These are phyloP conservation scores for Neonectria hederae DNA, from an alignment of 2,329 filamentous ascomycete genomes.

Conservation along the genomic window DNA sequence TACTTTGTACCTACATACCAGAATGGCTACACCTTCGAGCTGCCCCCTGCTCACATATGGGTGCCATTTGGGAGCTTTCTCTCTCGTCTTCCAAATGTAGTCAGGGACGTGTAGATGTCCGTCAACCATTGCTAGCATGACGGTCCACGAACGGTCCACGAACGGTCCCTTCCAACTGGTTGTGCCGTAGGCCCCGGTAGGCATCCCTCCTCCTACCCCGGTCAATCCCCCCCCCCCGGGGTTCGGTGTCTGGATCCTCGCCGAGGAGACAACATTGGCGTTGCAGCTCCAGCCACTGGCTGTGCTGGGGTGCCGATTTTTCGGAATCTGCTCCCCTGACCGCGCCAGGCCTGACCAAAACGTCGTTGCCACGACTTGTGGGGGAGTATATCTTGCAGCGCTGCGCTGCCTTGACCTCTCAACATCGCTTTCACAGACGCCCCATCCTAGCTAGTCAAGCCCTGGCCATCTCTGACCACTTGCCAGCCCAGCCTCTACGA, in stretches of 20 bases:
- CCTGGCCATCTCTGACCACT: constrained; percentile 37
- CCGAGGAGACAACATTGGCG: constrained; percentile 17
- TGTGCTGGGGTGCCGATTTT: constrained; percentile 30
- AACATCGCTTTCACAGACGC: constrained; percentile 34
- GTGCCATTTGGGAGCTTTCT: constrained; percentile 29
- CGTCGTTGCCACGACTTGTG: constrained; percentile 21
- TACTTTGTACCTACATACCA: neutral
- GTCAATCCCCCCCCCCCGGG: neutral
- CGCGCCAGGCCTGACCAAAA: constrained; percentile 33
- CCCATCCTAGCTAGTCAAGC: constrained; percentile 39
- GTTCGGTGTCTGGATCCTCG: constrained; percentile 17
- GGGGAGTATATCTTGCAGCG: constrained; percentile 41
- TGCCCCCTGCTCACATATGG: constrained; percentile 36
- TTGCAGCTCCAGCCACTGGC: constrained; percentile 24
- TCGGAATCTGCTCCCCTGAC: constrained; percentile 29
- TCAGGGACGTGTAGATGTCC: constrained; percentile 27
- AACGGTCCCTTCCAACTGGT: constrained; percentile 7
- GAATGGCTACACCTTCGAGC: constrained; percentile 31
- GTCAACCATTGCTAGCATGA: constrained; percentile 18
- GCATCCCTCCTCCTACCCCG: constrained; percentile 8
- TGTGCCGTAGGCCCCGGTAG: constrained; percentile 10
- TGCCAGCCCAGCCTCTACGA: constrained; percentile 29
- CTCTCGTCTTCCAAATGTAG: constrained; percentile 29
- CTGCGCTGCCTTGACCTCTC: constrained; percentile 37
- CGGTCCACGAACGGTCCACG: too few species aligned